A percentile compares a stretch with the other conserved stretches of the same genome.
Evolutionary conservation across 1,284 basidiomycete genomes (phyloP).

Genomic region (Ustilago crameri): DNA sequence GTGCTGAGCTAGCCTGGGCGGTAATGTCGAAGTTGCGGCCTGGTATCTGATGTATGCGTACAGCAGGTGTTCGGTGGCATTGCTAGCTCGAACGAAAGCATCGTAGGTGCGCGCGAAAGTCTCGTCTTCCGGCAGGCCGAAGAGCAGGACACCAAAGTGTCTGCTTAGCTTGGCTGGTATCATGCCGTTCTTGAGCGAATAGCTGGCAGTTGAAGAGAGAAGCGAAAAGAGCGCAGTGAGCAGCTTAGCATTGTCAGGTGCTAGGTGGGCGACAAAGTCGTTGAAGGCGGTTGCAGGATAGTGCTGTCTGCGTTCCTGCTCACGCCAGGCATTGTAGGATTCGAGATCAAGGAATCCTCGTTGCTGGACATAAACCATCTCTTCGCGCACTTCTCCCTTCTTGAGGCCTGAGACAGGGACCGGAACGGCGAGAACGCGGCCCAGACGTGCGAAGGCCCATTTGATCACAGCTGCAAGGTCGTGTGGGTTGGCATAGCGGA

Average conservation of each 20-base stretch:
- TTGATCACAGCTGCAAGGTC: constrained; percentile 66
- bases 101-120: constrained; percentile 64
- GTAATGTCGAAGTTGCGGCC: constrained; percentile 42
- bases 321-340: constrained; percentile 61
- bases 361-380: constrained; percentile 64
- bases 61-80: constrained; percentile 65
- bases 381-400: constrained; percentile 51
- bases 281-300: constrained; percentile 50
- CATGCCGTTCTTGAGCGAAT: constrained; percentile 67
- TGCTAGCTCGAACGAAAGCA: constrained; percentile 58
- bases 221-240: constrained; percentile 61
- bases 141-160: constrained; percentile 61
- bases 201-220: constrained; percentile 61
- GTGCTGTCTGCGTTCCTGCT: constrained; percentile 49
- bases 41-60: constrained; percentile 63
- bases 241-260: constrained; percentile 42
- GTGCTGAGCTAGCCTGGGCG: constrained; percentile 57
- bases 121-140: constrained; percentile 67
- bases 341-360: constrained; percentile 63
- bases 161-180: constrained; percentile 60
- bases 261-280: constrained; percentile 41
- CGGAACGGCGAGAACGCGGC: constrained; percentile 60
- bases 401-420: constrained; percentile 26
- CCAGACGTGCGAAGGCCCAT: constrained; percentile 65
- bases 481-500: constrained; percentile 62